Evolutionary conservation across 1,284 basidiomycete genomes (phyloP).

Genomic region (Bondarzewia mesenterica): DNA sequence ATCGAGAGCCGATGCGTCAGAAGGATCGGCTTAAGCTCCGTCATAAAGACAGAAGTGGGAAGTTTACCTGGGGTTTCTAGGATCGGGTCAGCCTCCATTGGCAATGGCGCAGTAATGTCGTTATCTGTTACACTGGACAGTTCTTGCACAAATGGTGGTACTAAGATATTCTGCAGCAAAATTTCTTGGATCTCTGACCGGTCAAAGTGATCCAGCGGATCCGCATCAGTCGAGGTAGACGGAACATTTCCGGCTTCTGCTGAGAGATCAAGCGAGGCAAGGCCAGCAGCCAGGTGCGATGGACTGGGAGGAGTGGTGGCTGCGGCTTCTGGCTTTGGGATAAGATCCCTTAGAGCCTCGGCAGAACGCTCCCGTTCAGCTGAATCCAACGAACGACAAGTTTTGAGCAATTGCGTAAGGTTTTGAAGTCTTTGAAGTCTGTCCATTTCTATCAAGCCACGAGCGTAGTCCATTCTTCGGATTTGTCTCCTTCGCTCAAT

Average conservation of each 20-base stretch:
- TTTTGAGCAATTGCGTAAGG: slow-evolving; percentile 32
- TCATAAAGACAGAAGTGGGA: too few relatives aligned
- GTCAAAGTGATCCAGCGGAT: neutral
- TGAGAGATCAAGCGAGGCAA: neutral
- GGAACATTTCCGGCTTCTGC: neutral
- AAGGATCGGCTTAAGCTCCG: too few relatives aligned
- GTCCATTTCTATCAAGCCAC: slow-evolving; percentile 46
- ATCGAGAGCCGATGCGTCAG: too few relatives aligned
- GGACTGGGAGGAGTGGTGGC: neutral
- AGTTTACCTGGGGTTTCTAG: neutral
- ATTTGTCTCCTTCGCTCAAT: slow-evolving; percentile 40
- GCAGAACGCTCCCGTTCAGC: slow-evolving; percentile 25
- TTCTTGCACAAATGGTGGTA: neutral
- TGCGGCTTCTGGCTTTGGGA: slow-evolving; percentile 3
- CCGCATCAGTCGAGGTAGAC: neutral
- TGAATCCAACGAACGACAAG: slow-evolving; percentile 26
- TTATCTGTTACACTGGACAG: too few relatives aligned
- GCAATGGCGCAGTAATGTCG: too few relatives aligned
- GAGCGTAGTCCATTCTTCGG: slow-evolving; percentile 34
- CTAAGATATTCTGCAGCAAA: neutral
- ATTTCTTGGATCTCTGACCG: neutral
- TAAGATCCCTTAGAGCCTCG: slow-evolving; percentile 15
- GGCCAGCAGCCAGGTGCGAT: neutral
- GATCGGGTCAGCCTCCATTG: too few relatives aligned
- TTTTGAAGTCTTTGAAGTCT: slow-evolving; percentile 39